Percentiles rank a stretch among this genome's conserved stretches.
These are phyloP conservation scores for Zoysia matrella DNA, from an alignment of 202 grass and related monocot species.

Conservation along the genomic window DNA sequence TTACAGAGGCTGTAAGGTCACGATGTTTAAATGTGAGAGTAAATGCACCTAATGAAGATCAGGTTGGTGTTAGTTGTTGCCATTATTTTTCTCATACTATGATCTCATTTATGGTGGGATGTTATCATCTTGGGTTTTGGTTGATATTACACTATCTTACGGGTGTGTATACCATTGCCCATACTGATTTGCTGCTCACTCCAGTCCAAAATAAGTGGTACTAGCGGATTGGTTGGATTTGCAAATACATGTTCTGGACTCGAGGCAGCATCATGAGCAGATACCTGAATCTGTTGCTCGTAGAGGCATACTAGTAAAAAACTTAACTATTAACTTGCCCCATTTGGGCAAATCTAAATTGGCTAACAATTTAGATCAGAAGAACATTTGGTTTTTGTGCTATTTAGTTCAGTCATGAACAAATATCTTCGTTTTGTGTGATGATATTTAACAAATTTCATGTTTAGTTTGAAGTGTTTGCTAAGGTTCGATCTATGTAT, in stretches of 20 bases:
- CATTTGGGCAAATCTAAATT: background rate
- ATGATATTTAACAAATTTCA: conserved; percentile 1
- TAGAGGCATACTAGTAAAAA: background rate
- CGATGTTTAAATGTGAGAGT: conserved; percentile 89
- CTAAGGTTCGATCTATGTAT: conserved; percentile 16
- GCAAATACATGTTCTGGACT: too few relatives aligned
- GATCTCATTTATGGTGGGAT: background rate
- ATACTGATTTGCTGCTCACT: background rate
- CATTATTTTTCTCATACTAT: background rate
- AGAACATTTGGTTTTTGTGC: background rate
- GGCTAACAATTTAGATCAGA: background rate
- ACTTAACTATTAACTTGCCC: background rate
- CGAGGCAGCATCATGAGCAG: background rate
- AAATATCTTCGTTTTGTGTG: background rate
- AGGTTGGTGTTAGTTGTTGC: conserved; percentile 59
- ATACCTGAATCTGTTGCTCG: background rate
- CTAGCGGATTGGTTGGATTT: background rate
- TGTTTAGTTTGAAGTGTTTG: background rate
- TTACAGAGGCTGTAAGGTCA: conserved; percentile 94
- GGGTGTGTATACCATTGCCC: background rate
- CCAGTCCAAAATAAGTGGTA: background rate
- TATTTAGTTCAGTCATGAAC: background rate
- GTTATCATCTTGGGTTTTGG: conserved; percentile 12
- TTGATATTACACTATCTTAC: background rate
- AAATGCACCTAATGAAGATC: conserved; percentile 84